Evolutionary conservation across 345 rosid species (phyloP), one percentile per base, ranked within the genome.

Genomic region (Jatropha curcas): DNA sequence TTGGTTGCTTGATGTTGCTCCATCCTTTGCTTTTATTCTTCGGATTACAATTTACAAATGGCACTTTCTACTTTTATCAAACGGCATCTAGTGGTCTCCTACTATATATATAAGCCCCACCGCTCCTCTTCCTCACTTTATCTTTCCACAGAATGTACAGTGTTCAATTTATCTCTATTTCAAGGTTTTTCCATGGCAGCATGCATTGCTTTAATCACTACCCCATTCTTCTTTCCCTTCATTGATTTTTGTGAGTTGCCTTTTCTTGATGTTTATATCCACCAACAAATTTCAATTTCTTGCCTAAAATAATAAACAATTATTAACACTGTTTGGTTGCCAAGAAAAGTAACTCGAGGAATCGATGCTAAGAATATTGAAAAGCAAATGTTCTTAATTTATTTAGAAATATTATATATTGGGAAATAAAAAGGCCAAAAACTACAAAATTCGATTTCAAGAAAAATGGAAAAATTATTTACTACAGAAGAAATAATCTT

Each of bases 391-490:
- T 0, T 33, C 19, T 60, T 60, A 55, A 7, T 41, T 41, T 41
- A 41, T 41, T 37, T 41, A 41, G 45, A 41, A 41, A 41, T 37
- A 37, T 41, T 48, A 48, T 45, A 30, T 25, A 25, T 6, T 24
- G 14, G 10, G 6, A 12, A 24, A 5, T 14, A 22, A 27, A 66
- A 66, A 2, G 27, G 1, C 0, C 10, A 55, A 58, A 24, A 69
- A 16, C 48, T 25, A 17, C 16, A 56, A 55, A 1, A 4, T 3
- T 35, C 33, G 2, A 25, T 51, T 4, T 3, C 22, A 11, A 12
- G 24, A 10, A 61, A 37, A 56, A 4, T 76, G 55, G 70, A 14
- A 7, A 41, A 41, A 9, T 41, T 41, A 41, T 76, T 76, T 56
- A 63, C 70, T 64, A 43, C 27, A 30, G 28, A 10, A 60, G 33